A percentile compares a stretch with the other conserved stretches of the same genome.
Evolutionary conservation across 495 filamentous ascomycete species (phyloP).

Genomic region (Neurospora terricola): DNA sequence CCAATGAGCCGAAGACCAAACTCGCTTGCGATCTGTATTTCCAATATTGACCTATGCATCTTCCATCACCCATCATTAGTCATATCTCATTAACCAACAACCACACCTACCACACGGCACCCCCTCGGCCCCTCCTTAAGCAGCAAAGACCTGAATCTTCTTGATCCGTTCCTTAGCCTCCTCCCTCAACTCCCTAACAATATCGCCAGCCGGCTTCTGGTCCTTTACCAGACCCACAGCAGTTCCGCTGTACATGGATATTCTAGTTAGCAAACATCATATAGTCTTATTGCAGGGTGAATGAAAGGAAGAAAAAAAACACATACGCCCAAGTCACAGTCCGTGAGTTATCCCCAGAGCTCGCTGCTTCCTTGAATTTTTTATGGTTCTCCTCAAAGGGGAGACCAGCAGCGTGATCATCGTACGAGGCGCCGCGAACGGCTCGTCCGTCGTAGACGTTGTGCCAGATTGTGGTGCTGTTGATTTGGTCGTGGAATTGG

Average conservation of each 20-base stretch:
- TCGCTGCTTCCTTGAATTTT: slow-evolving; percentile 43
- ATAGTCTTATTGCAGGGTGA: neutral
- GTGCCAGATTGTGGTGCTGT: slow-evolving; percentile 58
- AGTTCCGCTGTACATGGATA: slow-evolving; percentile 24
- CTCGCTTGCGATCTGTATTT: neutral
- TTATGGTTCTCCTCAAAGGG: slow-evolving; percentile 46
- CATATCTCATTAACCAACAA: neutral
- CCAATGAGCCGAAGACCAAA: neutral
- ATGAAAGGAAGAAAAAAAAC: neutral
- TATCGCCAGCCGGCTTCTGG: slow-evolving; percentile 58
- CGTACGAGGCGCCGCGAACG: slow-evolving; percentile 48
- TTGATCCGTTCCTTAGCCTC: slow-evolving; percentile 47
- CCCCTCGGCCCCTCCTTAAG: neutral
- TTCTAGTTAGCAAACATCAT: neutral
- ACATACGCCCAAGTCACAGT: slow-evolving; percentile 48
- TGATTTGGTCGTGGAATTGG: slow-evolving; percentile 57
- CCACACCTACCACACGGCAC: neutral
- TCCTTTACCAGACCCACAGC: slow-evolving; percentile 55
- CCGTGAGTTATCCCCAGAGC: slow-evolving; percentile 20
- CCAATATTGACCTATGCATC: neutral
- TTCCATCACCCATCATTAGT: neutral
- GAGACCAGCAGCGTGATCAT: slow-evolving; percentile 46
- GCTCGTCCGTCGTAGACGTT: slow-evolving; percentile 53
- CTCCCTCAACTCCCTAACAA: slow-evolving; percentile 59
- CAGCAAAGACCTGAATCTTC: slow-evolving; percentile 8